Evolutionary conservation across 2,329 filamentous ascomycete species (phyloP), one percentile per base, ranked within the genome.

Genomic region (Aspergillus quadricinctus): DNA sequence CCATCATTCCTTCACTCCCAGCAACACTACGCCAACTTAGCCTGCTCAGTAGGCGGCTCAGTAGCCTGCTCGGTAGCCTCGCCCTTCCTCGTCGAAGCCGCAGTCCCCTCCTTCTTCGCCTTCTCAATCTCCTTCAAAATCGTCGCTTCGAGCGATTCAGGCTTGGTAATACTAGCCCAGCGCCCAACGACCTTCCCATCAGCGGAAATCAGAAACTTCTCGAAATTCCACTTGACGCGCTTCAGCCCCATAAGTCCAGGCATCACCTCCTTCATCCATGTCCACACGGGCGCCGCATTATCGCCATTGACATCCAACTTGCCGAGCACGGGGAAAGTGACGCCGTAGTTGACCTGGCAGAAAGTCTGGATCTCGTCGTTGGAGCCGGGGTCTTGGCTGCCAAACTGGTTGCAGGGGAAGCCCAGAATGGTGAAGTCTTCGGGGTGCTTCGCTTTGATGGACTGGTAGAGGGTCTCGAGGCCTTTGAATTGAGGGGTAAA

Each of bases 331-430:
- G 93, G 92, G 81, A 97, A 97, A 51, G 81, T 87, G 64, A 97
- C 92, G 74, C 92, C 90, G 75, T 96, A 97, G 83, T 97, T 97
- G 75, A 94, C 59, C 79, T 91, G 89, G 83, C 92, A 97, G 79
- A 92, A 92, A 64, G 78, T 78, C 77, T 92, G 88, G 75, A 93
- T 92, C 55, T 92, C 85, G 57, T 92, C 89, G 74, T 91, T 83
- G 74, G 80, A 81, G 68, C 90, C 92, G 29, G 93, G 93, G 72
- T 97, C 94, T 78, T 99, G 94, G 64, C 78, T 77, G 69, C 87
- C 90, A 77, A 99, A 99, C 78, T 99, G 94, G 83, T 97, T 99
- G 87, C 93, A 97, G 56, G 94, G 94, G 80, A 99, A 97, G 67
- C 92, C 94, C 71, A 99, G 83, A 78, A 99, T 86, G 69, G 86